A percentile compares a stretch with the other conserved stretches of the same genome.
phyloP scores from a whole-genome alignment of 148 eudicot species.

The Suaeda aralocaspica region DNA sequence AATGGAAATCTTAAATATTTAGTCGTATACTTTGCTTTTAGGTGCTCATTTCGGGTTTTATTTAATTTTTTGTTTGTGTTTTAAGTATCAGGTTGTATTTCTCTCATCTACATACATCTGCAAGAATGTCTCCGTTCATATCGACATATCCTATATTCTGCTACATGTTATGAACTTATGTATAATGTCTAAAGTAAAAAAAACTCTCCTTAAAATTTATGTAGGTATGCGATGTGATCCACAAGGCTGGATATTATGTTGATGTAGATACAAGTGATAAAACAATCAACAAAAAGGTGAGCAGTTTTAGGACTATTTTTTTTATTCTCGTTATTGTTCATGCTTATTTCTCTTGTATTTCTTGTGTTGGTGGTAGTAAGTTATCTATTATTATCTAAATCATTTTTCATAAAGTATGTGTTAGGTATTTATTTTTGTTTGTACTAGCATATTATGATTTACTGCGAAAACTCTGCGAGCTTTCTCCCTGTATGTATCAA shows the following conservation, averaged over 20 bases:
- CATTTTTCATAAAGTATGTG: too few relatives aligned
- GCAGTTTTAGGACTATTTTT: background rate
- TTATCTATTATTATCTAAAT: too few relatives aligned
- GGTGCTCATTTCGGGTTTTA: background rate
- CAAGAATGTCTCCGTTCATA: too few relatives aligned
- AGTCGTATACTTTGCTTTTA: background rate
- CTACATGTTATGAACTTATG: too few relatives aligned
- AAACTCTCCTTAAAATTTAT: background rate
- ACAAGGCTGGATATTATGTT: slow-evolving; percentile 74
- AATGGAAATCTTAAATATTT: slow-evolving; percentile 3
- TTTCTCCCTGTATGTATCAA: too few relatives aligned
- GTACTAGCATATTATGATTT: too few relatives aligned
- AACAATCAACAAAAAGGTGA: slow-evolving; percentile 85
- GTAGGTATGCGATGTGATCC: slow-evolving; percentile 57
- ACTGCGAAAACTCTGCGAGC: too few relatives aligned
- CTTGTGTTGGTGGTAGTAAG: too few relatives aligned
- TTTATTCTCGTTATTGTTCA: background rate
- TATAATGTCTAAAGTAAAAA: background rate
- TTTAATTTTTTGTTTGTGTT: background rate
- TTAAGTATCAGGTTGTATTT: background rate
- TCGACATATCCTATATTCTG: too few relatives aligned
- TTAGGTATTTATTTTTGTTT: too few relatives aligned
- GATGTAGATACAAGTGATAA: slow-evolving; percentile 80
- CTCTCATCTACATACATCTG: background rate
- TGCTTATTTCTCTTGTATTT: background rate